Evolutionary conservation across 129 eudicot species (phyloP).

Genomic region (Escallonia herrerae): DNA sequence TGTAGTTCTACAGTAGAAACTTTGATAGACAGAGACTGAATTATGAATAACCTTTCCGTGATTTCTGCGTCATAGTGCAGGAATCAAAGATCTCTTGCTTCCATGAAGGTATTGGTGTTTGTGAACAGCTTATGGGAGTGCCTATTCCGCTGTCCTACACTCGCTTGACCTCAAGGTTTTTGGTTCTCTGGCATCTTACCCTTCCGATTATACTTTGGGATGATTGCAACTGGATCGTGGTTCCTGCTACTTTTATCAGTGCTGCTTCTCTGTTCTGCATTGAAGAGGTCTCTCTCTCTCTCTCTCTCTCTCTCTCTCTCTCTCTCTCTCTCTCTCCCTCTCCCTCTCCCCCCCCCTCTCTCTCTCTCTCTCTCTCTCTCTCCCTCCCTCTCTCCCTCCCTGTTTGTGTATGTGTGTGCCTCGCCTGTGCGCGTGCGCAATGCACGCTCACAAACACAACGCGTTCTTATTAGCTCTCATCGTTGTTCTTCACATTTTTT

Average conservation of each 20-base stretch:
- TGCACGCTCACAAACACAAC: too few species aligned
- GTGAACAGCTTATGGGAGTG: conserved; percentile 75
- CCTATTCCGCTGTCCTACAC: conserved; percentile 97
- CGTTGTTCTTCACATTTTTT: too few species aligned
- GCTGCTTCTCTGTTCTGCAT: conserved; percentile 98
- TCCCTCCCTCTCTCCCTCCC: too few species aligned
- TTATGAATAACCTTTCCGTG: neutral
- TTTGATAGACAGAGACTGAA: too few species aligned
- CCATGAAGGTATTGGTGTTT: conserved; percentile 88
- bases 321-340: too few species aligned
- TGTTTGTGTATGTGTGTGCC: neutral
- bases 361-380: too few species aligned
- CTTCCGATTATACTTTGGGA: conserved; percentile 98
- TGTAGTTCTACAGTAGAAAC: too few species aligned
- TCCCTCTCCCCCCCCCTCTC: too few species aligned
- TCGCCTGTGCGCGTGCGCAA: neutral
- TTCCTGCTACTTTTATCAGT: conserved; percentile 95
- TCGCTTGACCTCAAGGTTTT: conserved; percentile 90
- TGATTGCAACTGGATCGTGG: conserved; percentile 98
- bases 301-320: conserved; percentile 6
- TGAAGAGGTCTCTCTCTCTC: conserved; percentile 67
- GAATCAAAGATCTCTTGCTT: conserved; percentile 84
- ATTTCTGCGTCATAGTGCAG: conserved; percentile 32
- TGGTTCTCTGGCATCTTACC: conserved; percentile 96
- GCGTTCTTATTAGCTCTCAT: too few species aligned